phyloP scores from a whole-genome alignment of 108 stramenopile genomes.

The Parietichytrium sp. region DNA sequence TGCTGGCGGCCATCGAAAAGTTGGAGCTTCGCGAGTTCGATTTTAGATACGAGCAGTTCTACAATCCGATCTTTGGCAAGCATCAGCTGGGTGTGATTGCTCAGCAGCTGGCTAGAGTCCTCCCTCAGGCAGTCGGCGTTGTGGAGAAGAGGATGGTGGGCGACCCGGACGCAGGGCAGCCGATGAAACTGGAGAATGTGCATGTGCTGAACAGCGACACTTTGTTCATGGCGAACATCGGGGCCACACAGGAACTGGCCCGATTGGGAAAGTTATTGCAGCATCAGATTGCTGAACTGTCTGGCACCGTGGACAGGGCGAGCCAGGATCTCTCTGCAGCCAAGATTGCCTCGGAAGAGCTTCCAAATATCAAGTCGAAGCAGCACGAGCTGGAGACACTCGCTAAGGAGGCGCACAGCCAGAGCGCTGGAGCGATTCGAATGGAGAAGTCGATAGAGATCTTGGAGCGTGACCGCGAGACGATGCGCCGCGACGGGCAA shows the following conservation, averaged over 20 bases:
- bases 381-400: constrained; percentile 12
- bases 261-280: neutral
- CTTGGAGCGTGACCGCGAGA: neutral
- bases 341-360: neutral
- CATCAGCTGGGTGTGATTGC: constrained; percentile 31
- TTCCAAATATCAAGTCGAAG: neutral
- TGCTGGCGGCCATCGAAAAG: neutral
- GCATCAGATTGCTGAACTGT: neutral
- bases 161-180: neutral
- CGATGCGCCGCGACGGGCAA: neutral
- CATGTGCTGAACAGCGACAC: constrained; percentile 24
- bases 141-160: neutral
- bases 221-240: constrained; percentile 15
- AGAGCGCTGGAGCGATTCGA: neutral
- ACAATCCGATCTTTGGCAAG: constrained; percentile 32
- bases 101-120: neutral
- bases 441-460: neutral
- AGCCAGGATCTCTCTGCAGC: neutral
- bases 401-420: constrained; percentile 5
- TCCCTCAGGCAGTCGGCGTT: neutral
- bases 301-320: neutral
- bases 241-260: constrained; percentile 8
- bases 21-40: constrained; percentile 34
- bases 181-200: constrained; percentile 1
- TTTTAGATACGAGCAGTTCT: constrained; percentile 7